A percentile compares a stretch with the other conserved stretches of the same genome.
These are phyloP conservation scores for Avicennia marina DNA, from an alignment of 257 asterid species.

Conservation along the genomic window DNA sequence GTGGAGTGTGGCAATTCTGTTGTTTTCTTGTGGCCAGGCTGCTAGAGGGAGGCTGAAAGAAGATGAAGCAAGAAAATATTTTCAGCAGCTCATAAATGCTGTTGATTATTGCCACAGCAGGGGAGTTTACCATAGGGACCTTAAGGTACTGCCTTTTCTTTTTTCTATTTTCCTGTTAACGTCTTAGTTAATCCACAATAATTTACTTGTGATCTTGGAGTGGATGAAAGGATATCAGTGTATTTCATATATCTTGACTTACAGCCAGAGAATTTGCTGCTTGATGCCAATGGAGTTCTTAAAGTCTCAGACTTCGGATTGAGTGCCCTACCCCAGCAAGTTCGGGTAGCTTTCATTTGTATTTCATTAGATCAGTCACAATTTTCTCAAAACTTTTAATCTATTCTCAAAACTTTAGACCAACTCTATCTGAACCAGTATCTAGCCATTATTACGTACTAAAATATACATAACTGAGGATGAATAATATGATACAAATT, in stretches of 20 bases:
- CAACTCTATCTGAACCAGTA: no score
- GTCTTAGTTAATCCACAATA: not conserved
- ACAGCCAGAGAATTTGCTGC: slow-evolving; percentile 87
- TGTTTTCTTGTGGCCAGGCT: slow-evolving; percentile 46
- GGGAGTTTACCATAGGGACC: slow-evolving; percentile 9
- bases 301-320: slow-evolving; percentile 94
- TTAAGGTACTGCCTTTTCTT: not conserved
- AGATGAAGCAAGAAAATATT: slow-evolving; percentile 2
- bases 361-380: not conserved
- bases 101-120: slow-evolving; percentile 12
- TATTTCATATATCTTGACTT: slow-evolving; percentile 17
- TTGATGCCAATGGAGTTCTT: slow-evolving; percentile 71
- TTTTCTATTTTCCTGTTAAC: not conserved
- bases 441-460: not conserved
- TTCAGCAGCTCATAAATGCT: slow-evolving; percentile 10
- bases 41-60: slow-evolving; percentile 15
- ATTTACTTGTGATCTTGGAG: not conserved
- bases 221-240: not conserved
- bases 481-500: not conserved
- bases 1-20: not conserved
- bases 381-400: no score
- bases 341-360: slow-evolving; percentile 42
- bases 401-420: no score
- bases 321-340: slow-evolving; percentile 96
- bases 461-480: not conserved